Evolutionary conservation across 116 monocot species (phyloP).

Genomic region (Dioscorea cayenensis): DNA sequence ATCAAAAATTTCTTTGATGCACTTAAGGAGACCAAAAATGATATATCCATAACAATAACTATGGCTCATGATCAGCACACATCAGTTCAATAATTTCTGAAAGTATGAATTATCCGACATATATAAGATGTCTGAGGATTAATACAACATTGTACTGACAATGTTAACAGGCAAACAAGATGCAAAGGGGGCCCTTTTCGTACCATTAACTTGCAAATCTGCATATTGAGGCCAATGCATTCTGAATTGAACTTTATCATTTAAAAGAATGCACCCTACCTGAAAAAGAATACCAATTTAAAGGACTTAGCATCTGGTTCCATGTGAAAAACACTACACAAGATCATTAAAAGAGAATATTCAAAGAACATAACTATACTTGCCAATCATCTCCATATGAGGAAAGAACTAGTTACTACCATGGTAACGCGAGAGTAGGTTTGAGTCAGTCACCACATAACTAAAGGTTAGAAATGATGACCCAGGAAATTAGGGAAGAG

Average conservation of each 20-base stretch:
- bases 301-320: too few species aligned
- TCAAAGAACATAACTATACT: too few species aligned
- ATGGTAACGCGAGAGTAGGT: not conserved
- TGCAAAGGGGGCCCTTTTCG: not conserved
- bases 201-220: conserved; percentile 89
- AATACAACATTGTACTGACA: too few species aligned
- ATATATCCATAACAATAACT: not conserved
- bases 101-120: too few species aligned
- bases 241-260: conserved; percentile 93
- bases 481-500: not conserved
- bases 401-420: too few species aligned
- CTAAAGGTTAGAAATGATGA: not conserved
- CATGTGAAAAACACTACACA: too few species aligned
- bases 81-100: not conserved
- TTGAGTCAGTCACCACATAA: not conserved
- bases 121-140: too few species aligned
- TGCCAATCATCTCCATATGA: too few species aligned
- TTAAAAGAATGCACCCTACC: conserved; percentile 93
- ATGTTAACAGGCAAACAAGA: not conserved
- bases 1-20: not conserved
- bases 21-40: not conserved
- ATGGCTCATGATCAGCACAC: not conserved
- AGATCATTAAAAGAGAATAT: too few species aligned
- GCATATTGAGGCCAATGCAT: conserved; percentile 96
- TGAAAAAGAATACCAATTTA: conserved; percentile 17